These are phyloP conservation scores for Alternaria dauci DNA, from an alignment of 2,329 filamentous ascomycete genomes.

Conservation along the genomic window DNA sequence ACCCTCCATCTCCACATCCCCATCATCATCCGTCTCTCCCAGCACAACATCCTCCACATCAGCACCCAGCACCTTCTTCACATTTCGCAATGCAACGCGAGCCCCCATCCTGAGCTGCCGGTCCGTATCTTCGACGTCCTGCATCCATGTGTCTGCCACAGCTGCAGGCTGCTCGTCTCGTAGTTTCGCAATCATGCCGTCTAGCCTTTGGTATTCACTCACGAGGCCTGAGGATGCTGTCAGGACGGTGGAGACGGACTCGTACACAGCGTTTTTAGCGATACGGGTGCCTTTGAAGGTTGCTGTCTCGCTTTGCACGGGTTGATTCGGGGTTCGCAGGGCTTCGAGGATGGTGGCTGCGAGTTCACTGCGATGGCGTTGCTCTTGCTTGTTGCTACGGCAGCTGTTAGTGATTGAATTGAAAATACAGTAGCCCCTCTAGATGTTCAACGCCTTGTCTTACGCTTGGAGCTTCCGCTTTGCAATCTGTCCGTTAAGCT, in stretches of 20 bases:
- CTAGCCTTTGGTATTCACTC: constrained; percentile 35
- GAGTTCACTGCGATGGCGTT: constrained; percentile 33
- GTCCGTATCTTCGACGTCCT: constrained; percentile 35
- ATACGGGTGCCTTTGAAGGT: constrained; percentile 27
- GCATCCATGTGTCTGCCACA: constrained; percentile 32
- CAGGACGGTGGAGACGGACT: constrained; percentile 22
- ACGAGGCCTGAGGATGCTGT: constrained; percentile 29
- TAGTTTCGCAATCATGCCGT: constrained; percentile 30
- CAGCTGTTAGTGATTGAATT: neutral
- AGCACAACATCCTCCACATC: constrained; percentile 12
- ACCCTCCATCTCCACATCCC: constrained; percentile 15
- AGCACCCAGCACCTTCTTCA: constrained; percentile 39
- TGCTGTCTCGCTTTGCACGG: neutral
- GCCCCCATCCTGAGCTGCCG: constrained; percentile 37
- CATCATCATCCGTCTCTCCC: constrained; percentile 3
- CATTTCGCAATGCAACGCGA: constrained; percentile 37
- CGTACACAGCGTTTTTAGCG: constrained; percentile 25
- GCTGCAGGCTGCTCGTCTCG: constrained; percentile 23
- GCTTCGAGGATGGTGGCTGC: constrained; percentile 26
- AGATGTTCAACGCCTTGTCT: constrained; percentile 6
- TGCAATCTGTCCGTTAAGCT: constrained; percentile 28
- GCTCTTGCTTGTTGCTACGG: constrained; percentile 27
- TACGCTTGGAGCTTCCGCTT: constrained; percentile 32
- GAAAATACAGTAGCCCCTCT: neutral
- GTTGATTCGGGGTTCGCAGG: constrained; percentile 24